A percentile compares a stretch with the other conserved stretches of the same genome.
Conservation (phyloP, 495 filamentous ascomycete species). For the Penicillium flavigenum region DNA sequence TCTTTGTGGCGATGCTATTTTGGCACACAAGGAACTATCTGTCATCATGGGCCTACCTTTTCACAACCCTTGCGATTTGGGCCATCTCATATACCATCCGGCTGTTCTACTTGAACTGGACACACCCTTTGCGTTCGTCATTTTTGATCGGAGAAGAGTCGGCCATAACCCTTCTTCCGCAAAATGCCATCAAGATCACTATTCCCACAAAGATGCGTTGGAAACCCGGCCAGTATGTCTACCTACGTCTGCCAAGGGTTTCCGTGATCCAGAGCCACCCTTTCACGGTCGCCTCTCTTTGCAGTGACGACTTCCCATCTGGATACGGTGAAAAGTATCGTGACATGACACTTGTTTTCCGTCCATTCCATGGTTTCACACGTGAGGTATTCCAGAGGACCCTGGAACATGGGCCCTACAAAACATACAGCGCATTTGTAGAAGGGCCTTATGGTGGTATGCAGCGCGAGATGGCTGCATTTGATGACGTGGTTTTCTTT, state of each 20-base stretch:
- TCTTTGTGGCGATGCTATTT: conserved; percentile 83
- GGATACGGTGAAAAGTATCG: conserved; percentile 82
- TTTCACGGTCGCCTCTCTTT: conserved; percentile 90
- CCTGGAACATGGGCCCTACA: conserved; percentile 75
- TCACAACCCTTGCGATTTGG: conserved; percentile 79
- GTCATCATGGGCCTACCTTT: conserved; percentile 88
- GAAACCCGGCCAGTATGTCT: conserved; percentile 93
- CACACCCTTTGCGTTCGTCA: conserved; percentile 69
- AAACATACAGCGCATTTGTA: conserved; percentile 84
- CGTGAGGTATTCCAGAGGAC: conserved; percentile 73
- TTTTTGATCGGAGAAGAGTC: conserved; percentile 87
- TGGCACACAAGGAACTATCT: conserved; percentile 96
- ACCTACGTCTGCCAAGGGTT: conserved; percentile 89
- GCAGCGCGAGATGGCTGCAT: conserved; percentile 85
- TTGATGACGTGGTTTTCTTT: conserved; percentile 89
- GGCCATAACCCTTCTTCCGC: conserved; percentile 79
- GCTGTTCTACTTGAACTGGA: conserved; percentile 81
- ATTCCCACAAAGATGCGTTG: conserved; percentile 90
- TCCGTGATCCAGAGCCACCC: conserved; percentile 89
- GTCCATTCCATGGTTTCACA: conserved; percentile 88
- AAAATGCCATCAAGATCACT: conserved; percentile 90
- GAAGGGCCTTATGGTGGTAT: conserved; percentile 96
- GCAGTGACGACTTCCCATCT: conserved; percentile 84
- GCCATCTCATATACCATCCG: conserved; percentile 61
- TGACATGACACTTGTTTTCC: conserved; percentile 87